Conservation (phyloP, 768 basidiomycete species). For the Chalciporus pseudorubinellus region DNA sequence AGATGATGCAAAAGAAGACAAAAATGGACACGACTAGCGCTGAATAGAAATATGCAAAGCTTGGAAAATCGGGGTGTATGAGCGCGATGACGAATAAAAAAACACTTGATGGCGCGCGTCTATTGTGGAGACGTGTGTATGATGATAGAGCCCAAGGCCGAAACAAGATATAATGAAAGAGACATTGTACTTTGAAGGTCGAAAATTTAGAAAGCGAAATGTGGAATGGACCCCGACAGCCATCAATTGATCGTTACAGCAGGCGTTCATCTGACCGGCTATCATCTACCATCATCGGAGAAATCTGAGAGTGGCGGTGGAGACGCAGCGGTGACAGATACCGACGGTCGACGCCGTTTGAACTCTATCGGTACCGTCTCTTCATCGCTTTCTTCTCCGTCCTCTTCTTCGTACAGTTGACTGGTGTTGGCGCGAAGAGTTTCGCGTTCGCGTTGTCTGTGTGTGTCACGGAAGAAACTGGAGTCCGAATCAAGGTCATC, state of each 20-base stretch:
- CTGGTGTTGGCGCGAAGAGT: conserved; percentile 31
- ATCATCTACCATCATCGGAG: conserved; percentile 17
- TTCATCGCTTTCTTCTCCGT: conserved; percentile 37
- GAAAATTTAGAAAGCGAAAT: conserved; percentile 21
- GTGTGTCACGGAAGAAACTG: conserved; percentile 34
- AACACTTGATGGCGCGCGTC: conserved; percentile 13
- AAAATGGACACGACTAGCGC: background rate
- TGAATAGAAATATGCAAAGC: conserved; percentile 1
- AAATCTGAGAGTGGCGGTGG: conserved; percentile 24
- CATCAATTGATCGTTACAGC: conserved; percentile 10
- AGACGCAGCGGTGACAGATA: conserved; percentile 27
- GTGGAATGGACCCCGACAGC: conserved; percentile 10
- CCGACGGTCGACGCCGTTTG: conserved; percentile 35
- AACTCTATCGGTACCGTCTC: conserved; percentile 34
- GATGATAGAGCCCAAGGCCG: conserved; percentile 14
- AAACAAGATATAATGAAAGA: conserved; percentile 4
- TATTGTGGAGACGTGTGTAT: conserved; percentile 16
- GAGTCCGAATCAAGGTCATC: conserved; percentile 32
- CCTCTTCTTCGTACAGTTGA: conserved; percentile 32
- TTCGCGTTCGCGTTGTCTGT: conserved; percentile 22
- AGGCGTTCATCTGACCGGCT: conserved; percentile 10
- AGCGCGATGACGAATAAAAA: background rate
- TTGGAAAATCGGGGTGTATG: background rate
- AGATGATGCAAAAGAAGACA: background rate
- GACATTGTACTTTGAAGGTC: conserved; percentile 8